Evolutionary conservation across 805 yeast genomes (phyloP).

Genomic region (Myxozyma melibiosi): DNA sequence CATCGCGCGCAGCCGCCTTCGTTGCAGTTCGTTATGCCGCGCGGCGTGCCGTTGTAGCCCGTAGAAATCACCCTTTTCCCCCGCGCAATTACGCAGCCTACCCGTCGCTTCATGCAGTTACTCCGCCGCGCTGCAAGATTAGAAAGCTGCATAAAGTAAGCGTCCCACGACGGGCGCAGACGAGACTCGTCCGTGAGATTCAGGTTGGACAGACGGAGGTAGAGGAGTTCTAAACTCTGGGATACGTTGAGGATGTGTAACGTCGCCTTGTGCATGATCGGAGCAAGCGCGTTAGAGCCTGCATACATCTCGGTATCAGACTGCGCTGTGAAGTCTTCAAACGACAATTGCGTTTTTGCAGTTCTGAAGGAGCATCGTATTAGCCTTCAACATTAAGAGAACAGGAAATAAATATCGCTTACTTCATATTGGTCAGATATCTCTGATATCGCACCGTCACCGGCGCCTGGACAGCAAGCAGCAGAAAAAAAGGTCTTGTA

Average conservation of each 20-base stretch:
- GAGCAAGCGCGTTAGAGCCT: slow-evolving; percentile 43
- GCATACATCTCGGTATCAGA: slow-evolving; percentile 43
- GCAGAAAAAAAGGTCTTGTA: slow-evolving; percentile 82
- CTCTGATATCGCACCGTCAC: slow-evolving; percentile 48
- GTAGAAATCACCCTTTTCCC: slow-evolving; percentile 89
- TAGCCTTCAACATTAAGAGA: neutral
- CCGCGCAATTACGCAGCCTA: slow-evolving; percentile 91
- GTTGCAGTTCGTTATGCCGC: slow-evolving; percentile 83
- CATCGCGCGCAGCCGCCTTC: slow-evolving; percentile 96
- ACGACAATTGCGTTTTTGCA: slow-evolving; percentile 11
- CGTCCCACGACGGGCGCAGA: slow-evolving; percentile 92
- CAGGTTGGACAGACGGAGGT: slow-evolving; percentile 46
- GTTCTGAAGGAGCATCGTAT: neutral
- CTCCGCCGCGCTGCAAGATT: slow-evolving; percentile 89
- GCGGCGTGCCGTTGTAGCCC: slow-evolving; percentile 97
- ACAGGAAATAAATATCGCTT: neutral
- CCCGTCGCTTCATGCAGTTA: slow-evolving; percentile 96
- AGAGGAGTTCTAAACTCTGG: slow-evolving; percentile 44
- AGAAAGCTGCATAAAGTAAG: slow-evolving; percentile 91
- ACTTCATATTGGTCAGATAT: slow-evolving; percentile 8
- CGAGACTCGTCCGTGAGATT: slow-evolving; percentile 57
- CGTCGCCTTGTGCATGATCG: slow-evolving; percentile 53
- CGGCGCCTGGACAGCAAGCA: slow-evolving; percentile 77
- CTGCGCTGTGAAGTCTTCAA: slow-evolving; percentile 45
- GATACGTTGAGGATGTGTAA: slow-evolving; percentile 60